phyloP scores from a whole-genome alignment of 225 moss, liverwort and hornwort species.

The Pseudoscleropodium purum region DNA sequence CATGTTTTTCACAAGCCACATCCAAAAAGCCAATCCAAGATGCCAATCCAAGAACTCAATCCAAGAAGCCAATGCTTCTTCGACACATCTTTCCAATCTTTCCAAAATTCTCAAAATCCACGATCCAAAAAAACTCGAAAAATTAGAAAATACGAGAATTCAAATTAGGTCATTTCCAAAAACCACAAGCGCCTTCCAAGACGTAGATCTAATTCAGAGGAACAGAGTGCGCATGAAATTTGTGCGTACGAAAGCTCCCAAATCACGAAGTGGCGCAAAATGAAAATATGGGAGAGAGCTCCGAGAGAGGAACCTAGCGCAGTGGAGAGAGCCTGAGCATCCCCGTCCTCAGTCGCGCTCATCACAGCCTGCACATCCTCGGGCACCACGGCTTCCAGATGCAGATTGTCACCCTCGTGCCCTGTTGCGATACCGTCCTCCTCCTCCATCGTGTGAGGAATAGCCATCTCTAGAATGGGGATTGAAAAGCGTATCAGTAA shows the following conservation, averaged over 20 bases:
- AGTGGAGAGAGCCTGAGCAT: conserved; percentile 31
- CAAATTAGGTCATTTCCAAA: background rate
- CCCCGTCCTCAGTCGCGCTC: conserved; percentile 42
- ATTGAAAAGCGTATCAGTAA: background rate
- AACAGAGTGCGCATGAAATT: background rate
- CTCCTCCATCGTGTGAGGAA: conserved; percentile 34
- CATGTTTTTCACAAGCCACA: background rate
- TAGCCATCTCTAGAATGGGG: conserved; percentile 16
- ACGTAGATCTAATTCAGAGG: background rate
- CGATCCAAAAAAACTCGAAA: background rate
- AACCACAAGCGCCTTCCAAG: background rate
- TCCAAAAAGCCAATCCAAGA: background rate
- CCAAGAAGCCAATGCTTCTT: background rate
- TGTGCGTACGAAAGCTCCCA: background rate
- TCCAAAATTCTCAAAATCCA: background rate
- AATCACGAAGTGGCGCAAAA: background rate
- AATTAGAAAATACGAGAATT: background rate
- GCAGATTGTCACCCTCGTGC: conserved; percentile 13
- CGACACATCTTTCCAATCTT: background rate
- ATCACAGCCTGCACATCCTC: conserved; percentile 47
- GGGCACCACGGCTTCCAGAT: conserved; percentile 29
- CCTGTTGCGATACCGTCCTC: conserved; percentile 24
- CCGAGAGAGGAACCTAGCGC: conserved; percentile 23
- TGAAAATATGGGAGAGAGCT: background rate
- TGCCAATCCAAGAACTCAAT: background rate